These are phyloP conservation scores for Debaryomyces sp. DNA, from an alignment of 1,139 yeast genomes.

Conservation along the genomic window DNA sequence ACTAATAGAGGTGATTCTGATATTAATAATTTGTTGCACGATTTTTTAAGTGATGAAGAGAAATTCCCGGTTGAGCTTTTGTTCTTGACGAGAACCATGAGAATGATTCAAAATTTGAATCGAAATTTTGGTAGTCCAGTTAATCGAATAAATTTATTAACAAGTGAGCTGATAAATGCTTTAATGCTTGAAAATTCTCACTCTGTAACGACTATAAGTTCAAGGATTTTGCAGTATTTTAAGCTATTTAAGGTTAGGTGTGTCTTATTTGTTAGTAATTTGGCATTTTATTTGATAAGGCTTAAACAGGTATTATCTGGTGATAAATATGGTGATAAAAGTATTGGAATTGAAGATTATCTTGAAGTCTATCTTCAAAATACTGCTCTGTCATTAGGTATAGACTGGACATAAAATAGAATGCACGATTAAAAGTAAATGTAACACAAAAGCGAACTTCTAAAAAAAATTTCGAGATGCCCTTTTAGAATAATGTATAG, in stretches of 20 bases:
- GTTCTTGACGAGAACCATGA: conserved; percentile 69
- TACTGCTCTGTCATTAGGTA: conserved; percentile 45
- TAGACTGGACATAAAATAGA: conserved; percentile 30
- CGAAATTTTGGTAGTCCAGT: conserved; percentile 71
- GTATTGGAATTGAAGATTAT: conserved; percentile 50
- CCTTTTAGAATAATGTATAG: not conserved
- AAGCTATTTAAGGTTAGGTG: conserved; percentile 35
- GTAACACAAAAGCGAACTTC: conserved; percentile 3
- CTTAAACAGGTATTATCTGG: conserved; percentile 40
- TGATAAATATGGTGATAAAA: conserved; percentile 34
- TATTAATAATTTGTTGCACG: conserved; percentile 26
- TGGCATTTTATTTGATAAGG: conserved; percentile 44
- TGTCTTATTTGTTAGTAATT: conserved; percentile 44
- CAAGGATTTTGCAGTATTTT: conserved; percentile 18
- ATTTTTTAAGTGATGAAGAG: conserved; percentile 61
- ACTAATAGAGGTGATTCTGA: conserved; percentile 16
- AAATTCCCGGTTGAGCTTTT: conserved; percentile 69
- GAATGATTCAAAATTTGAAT: conserved; percentile 73
- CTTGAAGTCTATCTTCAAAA: conserved; percentile 46
- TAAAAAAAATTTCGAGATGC: conserved; percentile 14
- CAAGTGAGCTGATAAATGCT: conserved; percentile 52
- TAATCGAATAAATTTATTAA: conserved; percentile 66
- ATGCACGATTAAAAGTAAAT: not conserved
- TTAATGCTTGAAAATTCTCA: conserved; percentile 16
- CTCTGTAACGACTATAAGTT: conserved; percentile 14